Evolutionary conservation across 441 rosid species (phyloP), one percentile per base, ranked within the genome.

Genomic region (Erodium chrysanthum): DNA sequence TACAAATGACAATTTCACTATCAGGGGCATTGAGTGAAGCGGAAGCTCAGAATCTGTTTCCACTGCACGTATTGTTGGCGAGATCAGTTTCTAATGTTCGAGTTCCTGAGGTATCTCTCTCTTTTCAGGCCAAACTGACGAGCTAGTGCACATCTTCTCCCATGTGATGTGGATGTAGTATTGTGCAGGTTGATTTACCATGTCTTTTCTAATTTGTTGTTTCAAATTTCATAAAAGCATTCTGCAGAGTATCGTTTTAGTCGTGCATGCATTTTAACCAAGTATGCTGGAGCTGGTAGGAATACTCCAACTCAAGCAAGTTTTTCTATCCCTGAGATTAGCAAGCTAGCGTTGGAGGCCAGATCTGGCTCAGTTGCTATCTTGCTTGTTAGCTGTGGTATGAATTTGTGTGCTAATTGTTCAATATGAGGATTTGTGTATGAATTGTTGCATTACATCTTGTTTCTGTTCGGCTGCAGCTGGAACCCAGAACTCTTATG

Each of bases 371-470:
- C 97, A 22, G 93, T 95, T 20, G 77, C 88, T 60, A 78, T 95
- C 75, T 80, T 95, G 85, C 83, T 95, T 73, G 83, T 95, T 68
- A 88, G 91, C 84, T 84, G 82, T 78, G 99, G 99, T 91, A 84
- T 69, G 82, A 58, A 29, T 77, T 76, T 66, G 14, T 40, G 60
- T 14, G 61, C 5, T 0, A 22, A 48, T 68, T 44, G 15, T 46
- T 54, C 60, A 9, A 58, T 62, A 40, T 63, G 12, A 59, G 23
- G 68, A 15, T 44, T 68, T 48, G 33, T 58, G 7, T 20, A 40
- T 65, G 15, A 20, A 37, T 76, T 50, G 25, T 29, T n/a, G 46
- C 65, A 63, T n/a, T 67, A 12, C 63, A 68, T 71, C 75, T 67
- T 64, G 67, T 68, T 59, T 59, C 64, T 56, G 25, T 65, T 71